Evolutionary conservation across 805 yeast species (phyloP).

Genomic region (Saturnispora serradocipensis): DNA sequence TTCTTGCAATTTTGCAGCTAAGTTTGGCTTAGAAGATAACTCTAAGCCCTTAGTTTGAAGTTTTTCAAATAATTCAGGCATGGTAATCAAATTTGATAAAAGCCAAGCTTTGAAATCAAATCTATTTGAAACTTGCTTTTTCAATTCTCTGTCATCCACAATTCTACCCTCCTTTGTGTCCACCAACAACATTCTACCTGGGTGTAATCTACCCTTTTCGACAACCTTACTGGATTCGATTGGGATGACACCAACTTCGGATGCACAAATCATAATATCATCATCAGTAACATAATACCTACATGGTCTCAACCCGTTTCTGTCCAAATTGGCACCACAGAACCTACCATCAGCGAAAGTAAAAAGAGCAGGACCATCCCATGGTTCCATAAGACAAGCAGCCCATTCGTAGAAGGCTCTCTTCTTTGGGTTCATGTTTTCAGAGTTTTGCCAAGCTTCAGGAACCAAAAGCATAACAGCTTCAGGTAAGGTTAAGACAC

Average conservation of each 20-base stretch:
- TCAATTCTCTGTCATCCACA: slow-evolving; percentile 88
- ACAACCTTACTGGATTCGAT: slow-evolving; percentile 74
- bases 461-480: slow-evolving; percentile 97
- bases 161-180: slow-evolving; percentile 89
- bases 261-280: slow-evolving; percentile 93
- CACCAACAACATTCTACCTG: slow-evolving; percentile 92
- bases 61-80: slow-evolving; percentile 65
- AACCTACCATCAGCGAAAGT: slow-evolving; percentile 95
- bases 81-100: slow-evolving; percentile 72
- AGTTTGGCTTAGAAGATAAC: slow-evolving; percentile 20
- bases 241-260: slow-evolving; percentile 95
- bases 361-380: slow-evolving; percentile 99
- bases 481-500: slow-evolving; percentile 86
- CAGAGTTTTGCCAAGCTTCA: slow-evolving; percentile 94
- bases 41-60: slow-evolving; percentile 35
- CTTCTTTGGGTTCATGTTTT: slow-evolving; percentile 79
- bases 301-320: slow-evolving; percentile 97
- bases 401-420: slow-evolving; percentile 98
- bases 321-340: slow-evolving; percentile 96
- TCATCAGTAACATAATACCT: slow-evolving; percentile 93
- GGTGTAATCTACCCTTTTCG: slow-evolving; percentile 89
- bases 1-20: slow-evolving; percentile 47
- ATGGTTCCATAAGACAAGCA: slow-evolving; percentile 97
- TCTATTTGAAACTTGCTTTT: slow-evolving; percentile 66
- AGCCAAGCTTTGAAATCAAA: slow-evolving; percentile 94